phyloP scores from a whole-genome alignment of 192 early-diverging fungal species.

The Dispira simplex region DNA sequence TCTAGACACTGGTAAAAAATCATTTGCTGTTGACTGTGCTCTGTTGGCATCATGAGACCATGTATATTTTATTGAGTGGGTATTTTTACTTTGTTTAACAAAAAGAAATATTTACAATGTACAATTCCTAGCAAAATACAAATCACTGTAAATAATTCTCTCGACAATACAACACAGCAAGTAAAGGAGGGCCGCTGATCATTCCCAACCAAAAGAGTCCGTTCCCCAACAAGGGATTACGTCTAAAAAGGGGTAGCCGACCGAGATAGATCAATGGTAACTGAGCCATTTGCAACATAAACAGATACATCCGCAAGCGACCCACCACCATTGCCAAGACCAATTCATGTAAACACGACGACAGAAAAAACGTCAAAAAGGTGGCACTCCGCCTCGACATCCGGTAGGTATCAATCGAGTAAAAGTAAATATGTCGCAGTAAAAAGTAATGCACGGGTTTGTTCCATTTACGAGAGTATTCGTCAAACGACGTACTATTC shows the following conservation, averaged over 20 bases:
- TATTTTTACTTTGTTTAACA: neutral
- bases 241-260: constrained; percentile 36
- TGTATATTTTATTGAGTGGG: no score
- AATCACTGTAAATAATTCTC: constrained; percentile 16
- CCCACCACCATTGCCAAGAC: constrained; percentile 54
- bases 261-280: constrained; percentile 71
- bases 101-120: neutral
- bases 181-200: constrained; percentile 68
- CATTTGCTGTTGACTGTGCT: no score
- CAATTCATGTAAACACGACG: constrained; percentile 65
- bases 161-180: constrained; percentile 62
- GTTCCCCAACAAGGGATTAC: constrained; percentile 57
- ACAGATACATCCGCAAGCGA: constrained; percentile 60
- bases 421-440: constrained; percentile 79
- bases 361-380: constrained; percentile 66
- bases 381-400: constrained; percentile 53
- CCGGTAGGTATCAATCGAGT: constrained; percentile 52
- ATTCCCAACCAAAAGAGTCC: constrained; percentile 82
- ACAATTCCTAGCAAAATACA: neutral
- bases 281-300: constrained; percentile 76
- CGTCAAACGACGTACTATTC: constrained; percentile 78
- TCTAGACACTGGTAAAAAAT: no score
- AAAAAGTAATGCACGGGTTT: constrained; percentile 90
- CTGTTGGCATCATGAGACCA: no score
- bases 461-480: constrained; percentile 96